These are phyloP conservation scores for Colletotrichum graminicola DNA, from an alignment of 2,329 filamentous ascomycete genomes.

Conservation along the genomic window DNA sequence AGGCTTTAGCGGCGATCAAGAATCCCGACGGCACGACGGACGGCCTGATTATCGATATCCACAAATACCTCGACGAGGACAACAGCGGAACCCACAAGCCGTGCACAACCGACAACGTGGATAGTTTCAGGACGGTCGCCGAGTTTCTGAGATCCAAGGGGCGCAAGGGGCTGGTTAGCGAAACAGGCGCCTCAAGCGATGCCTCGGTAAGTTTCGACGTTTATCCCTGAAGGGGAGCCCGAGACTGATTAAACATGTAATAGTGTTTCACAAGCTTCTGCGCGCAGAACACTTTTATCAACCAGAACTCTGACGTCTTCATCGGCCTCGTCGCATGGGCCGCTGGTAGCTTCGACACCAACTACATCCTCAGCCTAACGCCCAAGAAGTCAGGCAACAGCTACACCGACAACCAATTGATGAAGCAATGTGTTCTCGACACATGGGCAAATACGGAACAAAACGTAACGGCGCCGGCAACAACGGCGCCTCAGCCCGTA, in stretches of 20 bases:
- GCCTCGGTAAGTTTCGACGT: constrained; percentile 50
- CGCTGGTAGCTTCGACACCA: constrained; percentile 58
- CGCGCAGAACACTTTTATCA: constrained; percentile 60
- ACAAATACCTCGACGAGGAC: constrained; percentile 71
- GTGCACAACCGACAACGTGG: constrained; percentile 67
- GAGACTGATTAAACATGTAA: neutral
- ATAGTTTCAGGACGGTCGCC: constrained; percentile 61
- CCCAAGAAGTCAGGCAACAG: constrained; percentile 50
- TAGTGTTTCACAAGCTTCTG: constrained; percentile 60
- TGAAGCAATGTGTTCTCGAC: constrained; percentile 57
- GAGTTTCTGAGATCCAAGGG: constrained; percentile 61
- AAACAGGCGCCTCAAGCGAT: constrained; percentile 63
- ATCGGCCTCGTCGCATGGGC: constrained; percentile 61
- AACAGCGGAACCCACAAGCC: constrained; percentile 64
- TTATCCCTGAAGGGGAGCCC: neutral
- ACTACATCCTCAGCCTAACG: constrained; percentile 59
- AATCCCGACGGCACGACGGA: constrained; percentile 71
- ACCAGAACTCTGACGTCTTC: constrained; percentile 61
- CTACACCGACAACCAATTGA: constrained; percentile 55
- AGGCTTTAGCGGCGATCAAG: constrained; percentile 63
- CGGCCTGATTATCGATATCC: constrained; percentile 69
- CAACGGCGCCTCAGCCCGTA: neutral
- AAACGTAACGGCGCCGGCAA: constrained; percentile 19
- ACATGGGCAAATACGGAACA: constrained; percentile 34
- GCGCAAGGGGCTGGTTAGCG: constrained; percentile 63